These are phyloP conservation scores for Aspergillus sergii DNA, from an alignment of 2,329 filamentous ascomycete species.

Conservation along the genomic window DNA sequence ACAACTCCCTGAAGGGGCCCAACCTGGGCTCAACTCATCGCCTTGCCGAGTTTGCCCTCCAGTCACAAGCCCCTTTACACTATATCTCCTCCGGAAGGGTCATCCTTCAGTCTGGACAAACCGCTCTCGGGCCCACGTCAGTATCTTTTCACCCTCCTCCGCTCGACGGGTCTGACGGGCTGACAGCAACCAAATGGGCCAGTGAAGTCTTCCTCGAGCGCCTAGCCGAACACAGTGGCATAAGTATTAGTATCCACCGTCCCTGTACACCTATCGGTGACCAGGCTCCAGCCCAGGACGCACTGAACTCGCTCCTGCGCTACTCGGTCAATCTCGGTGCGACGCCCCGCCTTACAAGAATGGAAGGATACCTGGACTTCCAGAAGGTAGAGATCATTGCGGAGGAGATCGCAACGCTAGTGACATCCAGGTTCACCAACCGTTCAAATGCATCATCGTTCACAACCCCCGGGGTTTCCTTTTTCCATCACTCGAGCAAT, in stretches of 20 bases:
- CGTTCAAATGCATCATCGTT: neutral
- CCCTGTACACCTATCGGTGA: constrained; percentile 9
- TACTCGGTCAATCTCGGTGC: neutral
- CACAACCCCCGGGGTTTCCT: neutral
- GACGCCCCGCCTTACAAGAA: neutral
- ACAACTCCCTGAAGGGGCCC: neutral
- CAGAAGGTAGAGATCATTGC: constrained; percentile 7
- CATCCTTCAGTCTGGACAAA: neutral
- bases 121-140: neutral
- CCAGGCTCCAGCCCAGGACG: constrained; percentile 5
- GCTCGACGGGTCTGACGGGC: neutral
- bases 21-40: constrained; percentile 3
- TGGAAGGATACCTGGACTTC: constrained; percentile 9
- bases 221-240: neutral
- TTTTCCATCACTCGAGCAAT: constrained; percentile 2
- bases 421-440: neutral
- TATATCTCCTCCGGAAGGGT: constrained; percentile 9
- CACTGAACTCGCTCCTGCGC: constrained; percentile 4
- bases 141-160: neutral
- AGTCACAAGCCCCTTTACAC: neutral
- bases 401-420: neutral
- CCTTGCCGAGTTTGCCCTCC: constrained; percentile 2
- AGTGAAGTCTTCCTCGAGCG: constrained; percentile 7
- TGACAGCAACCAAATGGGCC: neutral
- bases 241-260: neutral